These are phyloP conservation scores for Metschnikowia koreensis DNA, from an alignment of 805 yeast genomes.

Conservation along the genomic window DNA sequence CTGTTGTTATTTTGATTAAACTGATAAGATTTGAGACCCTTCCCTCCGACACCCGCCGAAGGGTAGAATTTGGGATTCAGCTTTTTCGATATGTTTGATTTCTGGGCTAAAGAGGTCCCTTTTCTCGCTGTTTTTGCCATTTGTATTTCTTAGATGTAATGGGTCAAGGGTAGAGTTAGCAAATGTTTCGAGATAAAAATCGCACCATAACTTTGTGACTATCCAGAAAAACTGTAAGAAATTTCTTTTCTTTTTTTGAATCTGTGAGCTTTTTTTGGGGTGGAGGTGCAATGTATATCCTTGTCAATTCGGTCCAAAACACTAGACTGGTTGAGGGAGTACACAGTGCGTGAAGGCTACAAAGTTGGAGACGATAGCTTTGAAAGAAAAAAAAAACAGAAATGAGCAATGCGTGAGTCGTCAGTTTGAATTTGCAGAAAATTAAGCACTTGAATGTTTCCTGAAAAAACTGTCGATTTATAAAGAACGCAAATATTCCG, in stretches of 20 bases:
- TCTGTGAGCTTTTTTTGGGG: too few species aligned
- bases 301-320: background rate
- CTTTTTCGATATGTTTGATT: constrained; percentile 11
- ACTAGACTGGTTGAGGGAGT: background rate
- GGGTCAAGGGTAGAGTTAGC: background rate
- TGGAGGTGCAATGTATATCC: too few species aligned
- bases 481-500: background rate
- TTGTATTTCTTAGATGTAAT: background rate
- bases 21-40: constrained; percentile 28
- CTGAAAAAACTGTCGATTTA: background rate
- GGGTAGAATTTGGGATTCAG: constrained; percentile 15
- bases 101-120: constrained; percentile 9
- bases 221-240: background rate
- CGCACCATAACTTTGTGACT: constrained; percentile 1
- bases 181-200: background rate
- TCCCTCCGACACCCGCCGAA: constrained; percentile 28
- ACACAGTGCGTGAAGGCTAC: constrained; percentile 3
- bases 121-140: constrained; percentile 38
- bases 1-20: constrained; percentile 18
- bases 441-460: background rate
- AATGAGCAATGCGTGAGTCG: background rate
- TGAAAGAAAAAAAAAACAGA: too few species aligned
- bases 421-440: background rate
- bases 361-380: background rate
- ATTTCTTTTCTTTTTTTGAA: too few species aligned